Evolutionary conservation across 2,329 filamentous ascomycete species (phyloP), one percentile per base, ranked within the genome.

Genomic region (Plectosphaerella plurivora): DNA sequence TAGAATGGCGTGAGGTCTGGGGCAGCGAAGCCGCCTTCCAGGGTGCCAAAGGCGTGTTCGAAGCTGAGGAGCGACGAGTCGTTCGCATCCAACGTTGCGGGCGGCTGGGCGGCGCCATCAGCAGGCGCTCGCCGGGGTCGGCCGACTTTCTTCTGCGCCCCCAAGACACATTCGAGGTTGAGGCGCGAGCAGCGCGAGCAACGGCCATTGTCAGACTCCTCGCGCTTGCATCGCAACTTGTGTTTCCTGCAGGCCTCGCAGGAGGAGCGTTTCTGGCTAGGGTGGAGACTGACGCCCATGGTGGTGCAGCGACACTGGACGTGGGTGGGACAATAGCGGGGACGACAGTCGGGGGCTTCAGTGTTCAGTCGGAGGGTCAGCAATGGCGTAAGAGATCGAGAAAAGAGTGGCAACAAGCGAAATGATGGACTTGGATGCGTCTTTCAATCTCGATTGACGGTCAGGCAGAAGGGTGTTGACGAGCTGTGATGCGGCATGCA

Each of bases 191-290:
- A 68, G 16, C 64, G 61, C 15, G 59, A 53, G 51, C 65, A 68
- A 3, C 61, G 61, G 1, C 54, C 45, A 2, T 56, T 52, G 7
- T 59, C 41, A 18, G 57, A 45, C 24, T 57, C 47, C 22, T 60
- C 59, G 16, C 64, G 65, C 8, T 58, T 58, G 54, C 65, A 69
- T 28, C 63, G 62, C 6, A 68, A 59, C 50, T 68, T 68, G 44
- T 68, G 65, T 11, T 60, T 56, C 8, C 65, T 65, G 16, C 65
- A 68, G 42, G 64, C 58, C 55, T 68, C 64, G 51, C 65, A 68
- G 6, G 65, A 63, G 7, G 63, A 65, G 25, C 66, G 63, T 35
- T 65, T 55, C 47, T 68, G 66, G 24, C 61, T 66, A 4, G 66
- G 65, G 45, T 68, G 65, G 11, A 47, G 22, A n/a, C 16, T 20